These are phyloP conservation scores for Trypethelium eluteriae DNA, from an alignment of 495 filamentous ascomycete genomes.

Conservation along the genomic window DNA sequence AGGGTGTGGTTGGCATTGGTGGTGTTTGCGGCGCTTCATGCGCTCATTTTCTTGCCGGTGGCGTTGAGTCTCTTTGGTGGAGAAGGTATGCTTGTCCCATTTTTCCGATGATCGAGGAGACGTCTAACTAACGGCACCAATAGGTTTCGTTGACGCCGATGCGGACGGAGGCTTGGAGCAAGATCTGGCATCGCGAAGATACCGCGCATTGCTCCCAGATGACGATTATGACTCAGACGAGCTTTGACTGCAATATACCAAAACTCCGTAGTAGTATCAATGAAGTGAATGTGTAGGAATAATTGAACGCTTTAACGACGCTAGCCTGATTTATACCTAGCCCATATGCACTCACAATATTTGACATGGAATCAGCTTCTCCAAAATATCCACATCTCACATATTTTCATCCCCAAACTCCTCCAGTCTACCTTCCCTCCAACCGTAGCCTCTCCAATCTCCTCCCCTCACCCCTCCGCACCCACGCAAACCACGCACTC, in stretches of 20 bases:
- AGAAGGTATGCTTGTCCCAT: slow-evolving; percentile 48
- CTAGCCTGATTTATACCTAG: neutral
- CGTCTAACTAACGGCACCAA: neutral
- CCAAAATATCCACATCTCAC: neutral
- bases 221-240: slow-evolving; percentile 40
- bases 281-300: neutral
- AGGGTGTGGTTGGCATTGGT: slow-evolving; percentile 90
- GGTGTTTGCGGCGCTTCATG: slow-evolving; percentile 78
- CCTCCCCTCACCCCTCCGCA: slow-evolving; percentile 40
- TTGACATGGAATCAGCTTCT: too few species aligned
- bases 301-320: neutral
- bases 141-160: slow-evolving; percentile 77
- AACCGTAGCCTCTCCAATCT: slow-evolving; percentile 25
- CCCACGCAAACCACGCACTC: slow-evolving; percentile 42
- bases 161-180: slow-evolving; percentile 77
- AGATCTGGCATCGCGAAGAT: slow-evolving; percentile 51
- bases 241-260: neutral
- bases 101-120: neutral
- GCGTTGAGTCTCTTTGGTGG: slow-evolving; percentile 81
- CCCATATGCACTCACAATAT: too few species aligned
- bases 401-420: neutral
- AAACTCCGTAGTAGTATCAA: neutral
- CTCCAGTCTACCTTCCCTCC: slow-evolving; percentile 22
- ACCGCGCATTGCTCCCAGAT: slow-evolving; percentile 38
- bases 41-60: slow-evolving; percentile 86